phyloP scores from a whole-genome alignment of 345 rosid genomes.

The Orychophragmus violaceus region DNA sequence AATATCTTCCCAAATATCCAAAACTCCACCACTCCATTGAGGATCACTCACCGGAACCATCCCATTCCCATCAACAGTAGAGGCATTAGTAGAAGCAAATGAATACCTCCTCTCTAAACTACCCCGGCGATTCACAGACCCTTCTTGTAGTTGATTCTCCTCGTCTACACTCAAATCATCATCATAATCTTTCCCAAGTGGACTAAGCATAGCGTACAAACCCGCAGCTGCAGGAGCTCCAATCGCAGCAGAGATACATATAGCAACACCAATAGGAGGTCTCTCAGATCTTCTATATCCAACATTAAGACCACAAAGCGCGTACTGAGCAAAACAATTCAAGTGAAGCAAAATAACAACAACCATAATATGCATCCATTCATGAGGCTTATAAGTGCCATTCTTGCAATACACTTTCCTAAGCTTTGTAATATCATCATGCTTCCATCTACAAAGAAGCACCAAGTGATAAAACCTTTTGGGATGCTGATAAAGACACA shows the following conservation, averaged over 20 bases:
- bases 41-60: conserved; percentile 45
- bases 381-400: conserved; percentile 80
- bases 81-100: conserved; percentile 37
- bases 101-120: conserved; percentile 57
- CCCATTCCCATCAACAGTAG: conserved; percentile 31
- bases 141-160: conserved; percentile 46
- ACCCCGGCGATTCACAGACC: conserved; percentile 29
- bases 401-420: conserved; percentile 80
- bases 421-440: conserved; percentile 57
- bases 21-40: conserved; percentile 77
- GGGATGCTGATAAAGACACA: conserved; percentile 92
- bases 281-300: conserved; percentile 79
- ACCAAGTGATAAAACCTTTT: conserved; percentile 76
- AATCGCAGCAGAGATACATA: conserved; percentile 76
- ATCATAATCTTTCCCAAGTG: conserved; percentile 80
- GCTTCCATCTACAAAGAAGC: no score
- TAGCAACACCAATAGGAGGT: conserved; percentile 76
- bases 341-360: conserved; percentile 67
- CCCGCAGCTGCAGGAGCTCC: conserved; percentile 88
- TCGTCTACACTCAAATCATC: conserved; percentile 48
- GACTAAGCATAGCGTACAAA: conserved; percentile 64
- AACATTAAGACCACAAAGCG: conserved; percentile 77
- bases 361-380: conserved; percentile 84
- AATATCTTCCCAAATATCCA: no score
- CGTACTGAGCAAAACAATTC: conserved; percentile 93